Evolutionary conservation across 2,329 filamentous ascomycete species (phyloP), one percentile per base, ranked within the genome.

Genomic region (Xylaria sp.): DNA sequence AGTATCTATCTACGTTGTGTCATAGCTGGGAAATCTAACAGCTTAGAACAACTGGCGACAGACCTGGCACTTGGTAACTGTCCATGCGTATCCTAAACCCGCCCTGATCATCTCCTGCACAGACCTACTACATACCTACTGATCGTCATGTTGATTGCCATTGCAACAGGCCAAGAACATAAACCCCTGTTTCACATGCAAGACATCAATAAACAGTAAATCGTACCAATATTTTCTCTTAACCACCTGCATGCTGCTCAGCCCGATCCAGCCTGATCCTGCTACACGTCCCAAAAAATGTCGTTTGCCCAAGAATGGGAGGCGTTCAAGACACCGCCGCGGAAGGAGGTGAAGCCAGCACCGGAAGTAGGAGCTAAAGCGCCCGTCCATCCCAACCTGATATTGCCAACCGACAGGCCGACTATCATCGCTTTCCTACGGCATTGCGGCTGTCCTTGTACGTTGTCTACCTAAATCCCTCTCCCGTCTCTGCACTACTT

Each of bases 381-480:
- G 1, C 88, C 88, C 1, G 78, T 78, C 5, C 80, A 84, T 27
- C 66, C 78, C 25, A 79, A 81, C 61, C 76, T 91, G 5, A 71
- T 72, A 7, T 74, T 90, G n/a, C 82, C 84, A 1, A 74, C 79
- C 41, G 76, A 78, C 23, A 86, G 84, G 68, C 85, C 86, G 0
- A 85, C 83, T 0, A 72, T 92, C 1, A 76, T 92, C 19, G 82
- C 86, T 15, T 92, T 92, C 70, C 80, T 92, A 5, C 81, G 90
- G 33, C 89, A 92, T 73, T 92, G 89, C 72, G 90, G 89, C 33
- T 91, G 89, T 77, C 89, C 89, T 10, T 91, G 89, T 90, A 82
- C 72, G 82, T 75, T n/a, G 8, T 44, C 21, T 11, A 8, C 44
- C 43, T 38, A 19, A 11, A 4, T 27, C 17, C 37, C 11, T 17